Evolutionary conservation across 352 stramenopile genomes (phyloP).

Genomic region (Phytopythium oedochilum): DNA sequence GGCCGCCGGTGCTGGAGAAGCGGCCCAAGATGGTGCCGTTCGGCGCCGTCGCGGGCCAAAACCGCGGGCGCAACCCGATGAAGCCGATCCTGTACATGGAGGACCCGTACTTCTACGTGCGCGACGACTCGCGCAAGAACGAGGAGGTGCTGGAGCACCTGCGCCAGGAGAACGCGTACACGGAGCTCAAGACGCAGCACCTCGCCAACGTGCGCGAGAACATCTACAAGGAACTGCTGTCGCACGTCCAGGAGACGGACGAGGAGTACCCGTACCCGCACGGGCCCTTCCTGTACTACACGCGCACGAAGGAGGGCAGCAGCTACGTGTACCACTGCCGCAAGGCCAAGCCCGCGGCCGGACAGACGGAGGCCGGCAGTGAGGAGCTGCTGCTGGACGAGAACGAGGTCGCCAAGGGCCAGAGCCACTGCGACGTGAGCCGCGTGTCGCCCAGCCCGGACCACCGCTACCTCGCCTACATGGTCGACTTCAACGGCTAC

Average conservation of each 20-base stretch:
- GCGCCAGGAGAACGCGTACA: conserved; percentile 92
- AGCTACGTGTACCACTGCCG: conserved; percentile 79
- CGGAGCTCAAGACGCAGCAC: conserved; percentile 81
- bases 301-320: conserved; percentile 82
- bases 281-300: conserved; percentile 86
- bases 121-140: conserved; percentile 91
- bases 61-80: conserved; percentile 84
- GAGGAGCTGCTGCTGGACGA: conserved; percentile 95
- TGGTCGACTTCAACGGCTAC: conserved; percentile 91
- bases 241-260: conserved; percentile 87
- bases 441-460: conserved; percentile 81
- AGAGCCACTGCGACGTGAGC: conserved; percentile 83
- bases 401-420: conserved; percentile 87
- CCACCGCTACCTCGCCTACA: conserved; percentile 92
- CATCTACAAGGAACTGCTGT: conserved; percentile 93
- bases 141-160: conserved; percentile 91
- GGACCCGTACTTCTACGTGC: conserved; percentile 95
- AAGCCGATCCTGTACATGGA: conserved; percentile 86
- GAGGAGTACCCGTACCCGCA: conserved; percentile 80
- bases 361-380: conserved; percentile 36
- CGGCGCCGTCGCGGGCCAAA: conserved; percentile 69
- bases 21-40: conserved; percentile 80
- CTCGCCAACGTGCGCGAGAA: conserved; percentile 72
- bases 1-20: conserved; percentile 63
- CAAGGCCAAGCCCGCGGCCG: conserved; percentile 43